Percentiles rank a stretch among this genome's conserved stretches.
phyloP scores from a whole-genome alignment of 2,329 filamentous ascomycete species.

The Aspergillus tanneri region DNA sequence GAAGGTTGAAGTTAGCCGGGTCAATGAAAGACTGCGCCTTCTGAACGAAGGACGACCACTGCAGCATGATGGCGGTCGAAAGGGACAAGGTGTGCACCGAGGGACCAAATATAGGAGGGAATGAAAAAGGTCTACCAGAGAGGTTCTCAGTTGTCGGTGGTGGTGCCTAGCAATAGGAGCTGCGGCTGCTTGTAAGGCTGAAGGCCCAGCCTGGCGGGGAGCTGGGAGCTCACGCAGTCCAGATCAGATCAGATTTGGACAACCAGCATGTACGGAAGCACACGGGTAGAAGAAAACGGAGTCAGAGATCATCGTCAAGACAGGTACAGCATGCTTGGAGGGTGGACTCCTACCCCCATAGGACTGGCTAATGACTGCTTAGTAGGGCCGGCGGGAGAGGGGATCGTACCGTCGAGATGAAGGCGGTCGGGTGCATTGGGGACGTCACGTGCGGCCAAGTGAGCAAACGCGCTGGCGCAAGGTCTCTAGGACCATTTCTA shows the following conservation, averaged over 20 bases:
- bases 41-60: conserved; percentile 79
- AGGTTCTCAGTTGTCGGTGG: neutral
- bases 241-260: conserved; percentile 18
- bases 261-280: conserved; percentile 24
- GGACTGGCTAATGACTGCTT: too few species aligned
- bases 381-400: too few species aligned
- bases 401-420: conserved; percentile 4
- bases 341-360: neutral
- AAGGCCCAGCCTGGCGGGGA: conserved; percentile 18
- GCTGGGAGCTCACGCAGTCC: conserved; percentile 26
- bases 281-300: conserved; percentile 18
- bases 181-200: conserved; percentile 5
- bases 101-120: conserved; percentile 4
- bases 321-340: conserved; percentile 24
- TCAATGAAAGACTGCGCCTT: conserved; percentile 96
- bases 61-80: conserved; percentile 52
- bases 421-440: neutral
- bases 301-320: conserved; percentile 30
- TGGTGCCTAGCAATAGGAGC: neutral
- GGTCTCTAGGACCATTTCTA: too few species aligned
- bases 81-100: neutral
- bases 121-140: neutral
- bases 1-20: conserved; percentile 73
- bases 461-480: too few species aligned
- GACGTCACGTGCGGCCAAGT: too few species aligned